Evolutionary conservation across 768 basidiomycete species (phyloP), one percentile per base, ranked within the genome.

Genomic region (Dacryopinax spathularia): DNA sequence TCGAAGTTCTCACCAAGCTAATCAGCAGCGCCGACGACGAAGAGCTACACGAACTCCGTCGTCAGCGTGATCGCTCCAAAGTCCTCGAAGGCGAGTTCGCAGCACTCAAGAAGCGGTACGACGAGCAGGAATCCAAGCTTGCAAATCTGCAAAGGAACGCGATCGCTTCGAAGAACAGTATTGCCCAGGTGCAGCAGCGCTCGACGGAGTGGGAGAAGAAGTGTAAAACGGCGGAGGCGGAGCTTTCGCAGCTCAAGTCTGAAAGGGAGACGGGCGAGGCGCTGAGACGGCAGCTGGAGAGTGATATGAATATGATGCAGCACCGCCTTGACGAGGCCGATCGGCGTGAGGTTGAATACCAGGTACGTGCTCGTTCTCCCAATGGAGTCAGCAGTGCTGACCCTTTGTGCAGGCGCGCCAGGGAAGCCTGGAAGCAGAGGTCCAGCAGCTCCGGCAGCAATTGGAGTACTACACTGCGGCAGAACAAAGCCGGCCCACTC

Each of bases 191-290:
- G 22, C 86, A 91, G 65, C 87, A 89, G 71, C 87, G 87, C 27
- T 81, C 87, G 1, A 75, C 81, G 2, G 90, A 92, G 68, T 91
- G 87, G 88, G 90, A 92, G 73, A 81, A 81, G 66, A 84, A 84
- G 25, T 83, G 87, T 20, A 84, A 84, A 69, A 86, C 88, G 66
- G 79, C 80, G 41, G 87, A 89, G 72, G 75, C 77, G 22, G 80
- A 85, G 63, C 73, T 89, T 20, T 85, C 87, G 70, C 69, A 79
- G 67, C 78, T 78, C 31, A 79, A 78, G 65, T 83, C 82, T 33
- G 80, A 81, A 69, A 72, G 89, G 16, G 87, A 91, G 34, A 81
- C 87, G 61, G 76, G 79, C 9, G 88, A 89, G 67, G 83, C 86
- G 69, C 77, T 77, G 0, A 82, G 82, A 20, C 70, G 75, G 12